Base-by-base conservation (phyloP, 2,329 filamentous ascomycete genomes). In the Polytolypa hystricis region DNA sequence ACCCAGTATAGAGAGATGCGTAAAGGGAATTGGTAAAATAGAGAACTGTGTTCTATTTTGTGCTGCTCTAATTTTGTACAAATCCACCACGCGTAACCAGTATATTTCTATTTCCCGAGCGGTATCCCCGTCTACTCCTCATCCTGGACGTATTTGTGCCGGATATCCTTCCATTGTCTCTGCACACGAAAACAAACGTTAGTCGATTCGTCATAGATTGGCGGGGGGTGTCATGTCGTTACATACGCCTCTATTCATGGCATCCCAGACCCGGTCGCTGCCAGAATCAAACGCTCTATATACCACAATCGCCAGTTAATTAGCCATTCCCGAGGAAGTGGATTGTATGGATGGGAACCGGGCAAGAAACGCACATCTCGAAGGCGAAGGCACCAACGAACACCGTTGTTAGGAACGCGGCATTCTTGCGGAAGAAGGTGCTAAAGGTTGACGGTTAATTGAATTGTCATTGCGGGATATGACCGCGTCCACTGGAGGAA, bases 151-250 rank as follows among this genome's bases (percentile, higher is more conserved):
- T 94, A 98, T 66, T 74, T 80, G 64, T 79, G 69, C 69, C 93
- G 89, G 71, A 98, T 95, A 64, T 98, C 91, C 76, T 95, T 95
- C 91, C 91, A 96, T 93, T 95, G 89, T 57, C 89, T 85, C 89
- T 96, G 57, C 52, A 41, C 8, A 11, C 15, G 26, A 30, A 35
- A 14, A 33, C 23, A 41, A 45, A 47, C 32, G 47, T 48, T 30
- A 39, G 37, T 19, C 33, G 10, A 30, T 17, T 16, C 7, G 29
- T 32, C 10, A 11, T 12, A 35, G 27, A 31, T 6, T 18, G 6
- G 35, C 20, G 15, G 25, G 11, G 16, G 30, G 19, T 21, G 19
- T n/a, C 31, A 38, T 39, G 14, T 19, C 33, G 18, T 23, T 26
- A 79, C 84, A 57, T 84, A 95, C 89, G 55, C 91, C 91, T 56